Conservation (phyloP, 2,329 filamentous ascomycete species). For the Juglanconis sp. region DNA sequence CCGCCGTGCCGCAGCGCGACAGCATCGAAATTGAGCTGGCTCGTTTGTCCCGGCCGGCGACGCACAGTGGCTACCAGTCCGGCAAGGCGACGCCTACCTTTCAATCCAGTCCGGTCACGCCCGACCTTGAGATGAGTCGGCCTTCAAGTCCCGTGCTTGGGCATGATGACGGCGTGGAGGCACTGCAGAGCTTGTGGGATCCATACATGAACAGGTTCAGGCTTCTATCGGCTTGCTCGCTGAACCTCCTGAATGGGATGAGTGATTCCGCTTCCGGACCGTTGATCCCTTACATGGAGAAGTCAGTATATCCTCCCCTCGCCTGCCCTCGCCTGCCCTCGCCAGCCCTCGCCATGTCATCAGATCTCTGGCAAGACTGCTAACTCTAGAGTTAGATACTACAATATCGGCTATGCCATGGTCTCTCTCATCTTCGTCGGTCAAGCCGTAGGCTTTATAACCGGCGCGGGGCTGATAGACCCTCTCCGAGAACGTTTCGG, state of each 20-base stretch:
- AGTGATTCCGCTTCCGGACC: slow-evolving; percentile 76
- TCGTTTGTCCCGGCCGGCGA: slow-evolving; percentile 17
- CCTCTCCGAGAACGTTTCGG: slow-evolving; percentile 60
- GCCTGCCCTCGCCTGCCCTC: background rate
- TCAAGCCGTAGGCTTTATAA: slow-evolving; percentile 73
- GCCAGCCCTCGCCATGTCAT: too few relatives aligned
- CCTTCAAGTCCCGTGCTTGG: slow-evolving; percentile 40
- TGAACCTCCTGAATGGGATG: slow-evolving; percentile 67
- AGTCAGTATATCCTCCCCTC: slow-evolving; percentile 29
- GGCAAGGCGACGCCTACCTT: background rate
- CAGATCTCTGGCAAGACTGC: slow-evolving; percentile 2
- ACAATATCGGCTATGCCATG: slow-evolving; percentile 71
- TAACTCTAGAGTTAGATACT: slow-evolving; percentile 45
- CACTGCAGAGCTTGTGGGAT: slow-evolving; percentile 55
- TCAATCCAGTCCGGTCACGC: background rate
- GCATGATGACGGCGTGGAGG: slow-evolving; percentile 37
- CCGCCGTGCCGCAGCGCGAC: slow-evolving; percentile 33
- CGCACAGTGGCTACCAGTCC: background rate
- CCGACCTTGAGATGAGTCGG: slow-evolving; percentile 51
- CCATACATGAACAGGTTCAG: slow-evolving; percentile 69
- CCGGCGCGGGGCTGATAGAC: slow-evolving; percentile 68
- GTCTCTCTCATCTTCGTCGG: slow-evolving; percentile 81
- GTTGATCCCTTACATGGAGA: slow-evolving; percentile 77
- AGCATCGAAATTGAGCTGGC: slow-evolving; percentile 28
- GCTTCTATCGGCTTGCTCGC: slow-evolving; percentile 60